Conservation (phyloP, 1,284 basidiomycete species). For the Pseudozyma thailandica region DNA sequence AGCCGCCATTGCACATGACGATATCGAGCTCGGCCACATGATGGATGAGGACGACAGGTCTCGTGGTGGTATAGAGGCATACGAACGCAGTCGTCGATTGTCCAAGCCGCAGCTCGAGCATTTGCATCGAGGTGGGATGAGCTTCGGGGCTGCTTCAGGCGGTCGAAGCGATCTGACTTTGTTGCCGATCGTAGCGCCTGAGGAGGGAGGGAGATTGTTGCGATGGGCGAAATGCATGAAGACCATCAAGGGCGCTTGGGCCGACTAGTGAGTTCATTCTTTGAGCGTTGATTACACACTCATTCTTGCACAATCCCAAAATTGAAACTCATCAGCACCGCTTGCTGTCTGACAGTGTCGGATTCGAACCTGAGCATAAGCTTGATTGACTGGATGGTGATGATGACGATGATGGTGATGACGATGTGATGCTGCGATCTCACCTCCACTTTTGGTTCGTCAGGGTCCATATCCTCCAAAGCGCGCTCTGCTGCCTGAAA, state of each 20-base stretch:
- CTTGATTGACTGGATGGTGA: background rate
- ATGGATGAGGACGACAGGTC: slow-evolving; percentile 22
- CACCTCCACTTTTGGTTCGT: slow-evolving; percentile 4
- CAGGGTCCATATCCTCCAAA: slow-evolving; percentile 3
- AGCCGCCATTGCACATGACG: slow-evolving; percentile 36
- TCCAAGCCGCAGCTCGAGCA: slow-evolving; percentile 63
- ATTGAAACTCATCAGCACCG: too few relatives aligned
- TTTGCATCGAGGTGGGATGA: slow-evolving; percentile 51
- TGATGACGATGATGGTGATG: too few relatives aligned
- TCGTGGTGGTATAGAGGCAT: slow-evolving; percentile 27
- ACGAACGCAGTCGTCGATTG: slow-evolving; percentile 32
- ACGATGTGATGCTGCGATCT: too few relatives aligned
- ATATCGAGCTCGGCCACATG: slow-evolving; percentile 27
- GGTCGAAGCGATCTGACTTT: slow-evolving; percentile 40
- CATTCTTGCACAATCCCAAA: too few relatives aligned
- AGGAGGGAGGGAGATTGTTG: slow-evolving; percentile 80
- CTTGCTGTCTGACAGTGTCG: too few relatives aligned
- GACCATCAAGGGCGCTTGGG: slow-evolving; percentile 84
- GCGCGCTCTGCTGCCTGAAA: slow-evolving; percentile 1
- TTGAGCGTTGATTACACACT: too few relatives aligned
- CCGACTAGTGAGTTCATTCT: too few relatives aligned
- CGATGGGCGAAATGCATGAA: slow-evolving; percentile 80
- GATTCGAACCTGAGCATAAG: too few relatives aligned
- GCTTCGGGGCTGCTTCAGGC: slow-evolving; percentile 63
- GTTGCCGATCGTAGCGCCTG: slow-evolving; percentile 80